A percentile compares a stretch with the other conserved stretches of the same genome.
These are phyloP conservation scores for Lachancea meyersii DNA, from an alignment of 805 yeast species.

Conservation along the genomic window DNA sequence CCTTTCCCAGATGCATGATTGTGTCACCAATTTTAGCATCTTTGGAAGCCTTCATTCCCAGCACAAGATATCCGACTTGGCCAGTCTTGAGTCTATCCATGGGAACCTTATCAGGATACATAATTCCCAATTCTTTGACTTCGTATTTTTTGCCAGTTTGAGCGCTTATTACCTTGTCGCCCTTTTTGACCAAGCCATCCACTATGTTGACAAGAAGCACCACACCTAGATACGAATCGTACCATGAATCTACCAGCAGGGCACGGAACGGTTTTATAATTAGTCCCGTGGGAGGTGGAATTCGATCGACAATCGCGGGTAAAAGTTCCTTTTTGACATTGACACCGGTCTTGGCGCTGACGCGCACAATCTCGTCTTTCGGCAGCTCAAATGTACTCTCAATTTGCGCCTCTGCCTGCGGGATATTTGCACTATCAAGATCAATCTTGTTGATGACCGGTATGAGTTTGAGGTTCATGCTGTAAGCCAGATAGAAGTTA, in stretches of 20 bases:
- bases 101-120: conserved; percentile 82
- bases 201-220: conserved; percentile 76
- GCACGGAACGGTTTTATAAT: conserved; percentile 51
- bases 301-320: conserved; percentile 72
- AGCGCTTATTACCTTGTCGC: conserved; percentile 70
- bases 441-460: conserved; percentile 94
- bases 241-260: conserved; percentile 91
- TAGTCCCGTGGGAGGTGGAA: conserved; percentile 73
- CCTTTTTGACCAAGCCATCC: conserved; percentile 72
- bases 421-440: conserved; percentile 72
- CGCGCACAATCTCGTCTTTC: conserved; percentile 65
- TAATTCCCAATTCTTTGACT: conserved; percentile 86
- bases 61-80: conserved; percentile 91
- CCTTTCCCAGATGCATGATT: conserved; percentile 52
- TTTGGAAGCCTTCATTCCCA: conserved; percentile 82
- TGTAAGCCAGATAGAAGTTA: conserved; percentile 83
- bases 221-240: conserved; percentile 87
- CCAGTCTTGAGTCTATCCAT: conserved; percentile 70
- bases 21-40: conserved; percentile 95
- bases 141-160: conserved; percentile 75
- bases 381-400: conserved; percentile 76
- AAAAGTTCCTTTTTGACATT: conserved; percentile 64
- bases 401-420: conserved; percentile 77
- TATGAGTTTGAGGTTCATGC: conserved; percentile 70
- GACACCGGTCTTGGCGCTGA: conserved; percentile 87